Evolutionary conservation across 1,284 basidiomycete genomes (phyloP), one percentile per base, ranked within the genome.

Genomic region (Apiotrichum veenhuisii): DNA sequence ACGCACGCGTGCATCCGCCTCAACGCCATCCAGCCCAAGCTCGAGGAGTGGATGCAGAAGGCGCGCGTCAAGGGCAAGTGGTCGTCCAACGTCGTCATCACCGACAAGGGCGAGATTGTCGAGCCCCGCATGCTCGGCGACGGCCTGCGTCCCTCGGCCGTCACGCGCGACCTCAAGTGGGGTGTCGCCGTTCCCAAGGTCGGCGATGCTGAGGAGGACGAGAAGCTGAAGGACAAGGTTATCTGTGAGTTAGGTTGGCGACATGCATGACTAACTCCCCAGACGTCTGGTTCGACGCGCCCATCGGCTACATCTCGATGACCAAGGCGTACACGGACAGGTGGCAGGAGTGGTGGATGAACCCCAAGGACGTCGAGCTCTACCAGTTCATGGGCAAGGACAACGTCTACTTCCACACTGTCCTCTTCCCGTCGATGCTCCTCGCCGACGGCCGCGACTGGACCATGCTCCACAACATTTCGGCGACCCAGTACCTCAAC

Each of bases 341-440:
- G 63, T 99, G 96, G 96, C 85, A 89, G 75, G 82, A 87, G 74
- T 99, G 96, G 96, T 99, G 96, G 96, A 87, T 91, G 74, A 89
- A 95, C 73, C 89, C 89, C 5, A 82, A 92, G 66, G 83, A 98
- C 67, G 94, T 99, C 64, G 83, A 86, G 66, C 80, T 98, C 52
- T 97, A 91, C 80, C 96, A 99, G 77, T 99, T 99, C 82, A 99
- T 99, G 96, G 91, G 91, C 71, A 95, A 95, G 77, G 91, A 95
- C 75, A 95, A 75, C 76, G 75, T 72, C 17, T 5, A 15, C n/a
- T 99, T 99, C 85, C 96, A 99, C 77, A 94, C 92, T 1, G 87
- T 98, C 54, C 92, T 94, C 72, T 98, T 88, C 81, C 96, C 96
- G 14, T 87, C 91, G 10, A 87, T 94, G 63, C 84, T 93, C 67